These are phyloP conservation scores for Zymoseptoria passerinii DNA, from an alignment of 2,329 filamentous ascomycete species.

Conservation along the genomic window DNA sequence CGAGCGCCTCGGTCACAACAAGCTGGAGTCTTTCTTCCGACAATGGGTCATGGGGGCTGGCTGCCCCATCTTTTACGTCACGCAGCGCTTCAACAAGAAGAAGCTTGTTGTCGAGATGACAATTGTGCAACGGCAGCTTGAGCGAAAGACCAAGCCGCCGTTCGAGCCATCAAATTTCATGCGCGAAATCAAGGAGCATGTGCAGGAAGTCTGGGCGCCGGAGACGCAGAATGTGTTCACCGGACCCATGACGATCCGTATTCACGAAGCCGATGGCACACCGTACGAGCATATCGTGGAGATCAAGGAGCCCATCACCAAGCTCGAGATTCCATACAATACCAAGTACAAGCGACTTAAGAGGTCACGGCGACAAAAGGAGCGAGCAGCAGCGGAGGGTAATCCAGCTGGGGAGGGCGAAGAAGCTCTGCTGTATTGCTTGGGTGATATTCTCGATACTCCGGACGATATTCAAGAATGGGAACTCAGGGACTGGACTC, in stretches of 20 bases:
- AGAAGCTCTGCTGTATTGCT: constrained; percentile 77
- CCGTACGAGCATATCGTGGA: constrained; percentile 97
- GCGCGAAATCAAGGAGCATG: constrained; percentile 72
- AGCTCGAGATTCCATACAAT: constrained; percentile 94
- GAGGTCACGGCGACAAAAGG: constrained; percentile 72
- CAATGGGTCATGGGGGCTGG: constrained; percentile 89
- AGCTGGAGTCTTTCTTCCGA: constrained; percentile 82
- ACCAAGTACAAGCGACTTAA: constrained; percentile 98
- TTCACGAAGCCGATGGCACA: constrained; percentile 95
- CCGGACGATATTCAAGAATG: constrained; percentile 76
- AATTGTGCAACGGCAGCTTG: constrained; percentile 65
- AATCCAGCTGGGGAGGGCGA: constrained; percentile 53
- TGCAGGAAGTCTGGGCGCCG: constrained; percentile 62
- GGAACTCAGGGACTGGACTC: constrained; percentile 80
- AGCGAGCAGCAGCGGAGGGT: constrained; percentile 58
- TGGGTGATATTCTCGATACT: constrained; percentile 81
- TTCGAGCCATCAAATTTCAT: constrained; percentile 71
- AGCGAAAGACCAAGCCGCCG: constrained; percentile 47
- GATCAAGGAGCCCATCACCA: constrained; percentile 76
- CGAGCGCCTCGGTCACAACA: constrained; percentile 80
- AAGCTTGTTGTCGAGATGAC: constrained; percentile 88
- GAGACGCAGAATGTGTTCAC: constrained; percentile 61
- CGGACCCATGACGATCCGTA: constrained; percentile 93
- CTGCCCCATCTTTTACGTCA: constrained; percentile 78
- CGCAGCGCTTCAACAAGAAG: constrained; percentile 95